Percentiles rank a stretch among this genome's conserved stretches.
Conservation (phyloP, 176 grass and related monocot genomes). For the Triticum turgidum region DNA sequence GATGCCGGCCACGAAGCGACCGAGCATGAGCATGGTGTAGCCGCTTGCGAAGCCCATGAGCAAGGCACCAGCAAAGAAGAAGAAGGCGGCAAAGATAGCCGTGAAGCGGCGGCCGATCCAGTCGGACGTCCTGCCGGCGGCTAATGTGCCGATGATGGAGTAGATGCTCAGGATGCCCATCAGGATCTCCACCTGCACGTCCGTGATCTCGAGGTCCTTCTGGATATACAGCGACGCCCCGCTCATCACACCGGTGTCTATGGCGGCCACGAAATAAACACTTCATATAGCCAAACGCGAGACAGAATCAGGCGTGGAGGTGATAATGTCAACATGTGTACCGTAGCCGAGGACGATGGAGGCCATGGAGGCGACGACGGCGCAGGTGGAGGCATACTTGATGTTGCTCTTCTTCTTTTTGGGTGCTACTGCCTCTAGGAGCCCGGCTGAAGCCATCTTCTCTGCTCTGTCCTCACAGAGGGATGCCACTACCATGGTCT, state of each 20-base stretch:
- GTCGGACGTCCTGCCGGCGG: slow-evolving; percentile 63
- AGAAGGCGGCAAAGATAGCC: slow-evolving; percentile 42
- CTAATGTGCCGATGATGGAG: slow-evolving; percentile 61
- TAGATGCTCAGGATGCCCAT: slow-evolving; percentile 64
- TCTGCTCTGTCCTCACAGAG: not conserved
- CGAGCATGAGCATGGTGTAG: slow-evolving; percentile 56
- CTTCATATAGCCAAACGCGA: not conserved
- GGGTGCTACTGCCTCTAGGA: slow-evolving; percentile 2
- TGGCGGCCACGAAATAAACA: not conserved
- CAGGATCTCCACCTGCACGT: slow-evolving; percentile 61
- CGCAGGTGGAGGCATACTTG: slow-evolving; percentile 51
- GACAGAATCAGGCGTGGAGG: not conserved
- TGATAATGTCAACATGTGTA: not conserved
- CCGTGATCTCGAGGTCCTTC: slow-evolving; percentile 47
- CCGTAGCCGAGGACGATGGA: slow-evolving; percentile 69
- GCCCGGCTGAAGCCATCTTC: not conserved
- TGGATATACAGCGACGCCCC: slow-evolving; percentile 58
- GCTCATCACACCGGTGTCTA: slow-evolving; percentile 82
- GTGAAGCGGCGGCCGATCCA: slow-evolving; percentile 72
- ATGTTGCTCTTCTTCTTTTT: slow-evolving; percentile 27
- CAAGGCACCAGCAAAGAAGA: slow-evolving; percentile 58
- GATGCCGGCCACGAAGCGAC: slow-evolving; percentile 54
- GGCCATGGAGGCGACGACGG: slow-evolving; percentile 67
- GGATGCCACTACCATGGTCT: not conserved
- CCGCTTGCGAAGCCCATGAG: slow-evolving; percentile 54